These are phyloP conservation scores for Kluyveromyces marxianus DNA, from an alignment of 1,139 yeast genomes.

Conservation along the genomic window DNA sequence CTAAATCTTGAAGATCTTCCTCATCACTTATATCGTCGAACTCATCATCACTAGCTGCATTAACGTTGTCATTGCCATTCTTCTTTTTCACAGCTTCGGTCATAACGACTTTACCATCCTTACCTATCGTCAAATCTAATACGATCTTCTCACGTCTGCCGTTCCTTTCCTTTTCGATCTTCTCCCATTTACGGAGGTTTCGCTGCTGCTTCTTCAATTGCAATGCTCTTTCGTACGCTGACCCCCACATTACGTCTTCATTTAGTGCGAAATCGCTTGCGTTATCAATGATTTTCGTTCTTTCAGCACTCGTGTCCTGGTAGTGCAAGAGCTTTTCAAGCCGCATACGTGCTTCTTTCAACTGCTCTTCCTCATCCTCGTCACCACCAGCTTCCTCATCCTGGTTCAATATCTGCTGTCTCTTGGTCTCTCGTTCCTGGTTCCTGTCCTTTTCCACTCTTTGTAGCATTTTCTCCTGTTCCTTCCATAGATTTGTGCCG, in stretches of 20 bases:
- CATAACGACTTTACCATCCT: conserved; percentile 61
- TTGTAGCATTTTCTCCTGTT: conserved; percentile 58
- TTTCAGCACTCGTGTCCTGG: conserved; percentile 80
- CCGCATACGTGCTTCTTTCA: conserved; percentile 61
- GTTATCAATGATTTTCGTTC: conserved; percentile 88
- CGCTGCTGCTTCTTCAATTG: conserved; percentile 76
- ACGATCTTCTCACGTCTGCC: conserved; percentile 67
- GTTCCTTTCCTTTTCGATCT: conserved; percentile 45
- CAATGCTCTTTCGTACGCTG: conserved; percentile 81
- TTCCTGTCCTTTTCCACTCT: conserved; percentile 37
- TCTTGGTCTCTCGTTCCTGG: conserved; percentile 26
- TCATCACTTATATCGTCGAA: conserved; percentile 25
- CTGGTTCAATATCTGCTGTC: conserved; percentile 22
- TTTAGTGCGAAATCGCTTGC: conserved; percentile 93
- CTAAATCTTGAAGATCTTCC: conserved; percentile 24
- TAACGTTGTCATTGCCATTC: conserved; percentile 11
- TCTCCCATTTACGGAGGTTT: conserved; percentile 55
- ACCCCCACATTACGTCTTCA: conserved; percentile 85
- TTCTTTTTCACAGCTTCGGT: conserved; percentile 20
- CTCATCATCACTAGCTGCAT: conserved; percentile 25
- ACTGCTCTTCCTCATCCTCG: conserved; percentile 36
- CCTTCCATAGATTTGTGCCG: conserved; percentile 56
- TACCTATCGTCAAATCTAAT: conserved; percentile 63
- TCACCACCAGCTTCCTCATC: conserved; percentile 7
- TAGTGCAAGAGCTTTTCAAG: conserved; percentile 66